A percentile compares a stretch with the other conserved stretches of the same genome.
These are phyloP conservation scores for Candida lessepsii DNA, from an alignment of 805 yeast species.

Conservation along the genomic window DNA sequence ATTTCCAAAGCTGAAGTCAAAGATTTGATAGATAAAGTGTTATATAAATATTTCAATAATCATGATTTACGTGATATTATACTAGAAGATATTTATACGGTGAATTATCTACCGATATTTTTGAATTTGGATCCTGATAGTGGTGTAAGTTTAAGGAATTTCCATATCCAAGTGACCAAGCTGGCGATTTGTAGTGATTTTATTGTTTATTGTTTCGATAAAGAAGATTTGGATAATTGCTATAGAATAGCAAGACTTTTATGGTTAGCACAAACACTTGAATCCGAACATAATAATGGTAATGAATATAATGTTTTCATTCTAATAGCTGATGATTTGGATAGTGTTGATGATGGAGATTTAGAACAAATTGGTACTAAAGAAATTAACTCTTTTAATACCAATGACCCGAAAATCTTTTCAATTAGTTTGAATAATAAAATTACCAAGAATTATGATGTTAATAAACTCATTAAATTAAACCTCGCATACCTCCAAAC, in stretches of 20 bases:
- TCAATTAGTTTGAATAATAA: constrained; percentile 9
- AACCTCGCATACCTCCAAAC: constrained; percentile 13
- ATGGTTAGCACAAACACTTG: constrained; percentile 38
- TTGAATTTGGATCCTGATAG: constrained; percentile 61
- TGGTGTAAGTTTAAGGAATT: constrained; percentile 79
- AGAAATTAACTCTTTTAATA: no score
- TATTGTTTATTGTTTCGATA: constrained; percentile 65
- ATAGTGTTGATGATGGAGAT: no score
- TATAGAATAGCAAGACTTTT: constrained; percentile 31
- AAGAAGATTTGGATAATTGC: constrained; percentile 9
- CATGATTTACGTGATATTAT: constrained; percentile 20
- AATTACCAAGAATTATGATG: constrained; percentile 11
- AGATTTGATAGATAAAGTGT: constrained; percentile 19
- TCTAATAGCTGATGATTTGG: no score
- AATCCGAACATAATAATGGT: constrained; percentile 11
- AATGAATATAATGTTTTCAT: constrained; percentile 16
- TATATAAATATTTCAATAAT: constrained; percentile 16
- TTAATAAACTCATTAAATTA: constrained; percentile 13
- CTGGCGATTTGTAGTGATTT: constrained; percentile 72
- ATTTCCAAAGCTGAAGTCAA: constrained; percentile 37
- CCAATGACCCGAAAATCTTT: background rate
- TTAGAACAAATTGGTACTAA: no score
- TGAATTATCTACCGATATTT: constrained; percentile 52
- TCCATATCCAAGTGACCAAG: constrained; percentile 83
- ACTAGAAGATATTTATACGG: constrained; percentile 43